Conservation (phyloP, 805 yeast genomes). For the Wickerhamiella sergipiensis region DNA sequence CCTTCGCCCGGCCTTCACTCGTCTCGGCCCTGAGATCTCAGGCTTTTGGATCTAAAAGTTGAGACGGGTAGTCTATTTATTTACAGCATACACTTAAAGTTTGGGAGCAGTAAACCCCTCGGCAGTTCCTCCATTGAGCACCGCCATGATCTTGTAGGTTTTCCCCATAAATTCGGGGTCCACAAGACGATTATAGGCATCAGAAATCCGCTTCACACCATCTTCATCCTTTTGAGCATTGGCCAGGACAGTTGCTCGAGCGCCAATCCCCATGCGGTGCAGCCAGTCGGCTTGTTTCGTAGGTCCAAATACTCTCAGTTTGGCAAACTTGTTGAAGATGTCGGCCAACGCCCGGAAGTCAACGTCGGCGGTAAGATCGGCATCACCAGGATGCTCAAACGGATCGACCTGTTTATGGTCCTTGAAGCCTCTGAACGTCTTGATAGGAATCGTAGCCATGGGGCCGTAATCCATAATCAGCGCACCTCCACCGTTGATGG, state of each 20-base stretch:
- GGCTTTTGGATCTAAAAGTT: too few relatives aligned
- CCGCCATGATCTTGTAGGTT: constrained; percentile 56
- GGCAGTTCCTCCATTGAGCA: constrained; percentile 15
- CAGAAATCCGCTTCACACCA: constrained; percentile 37
- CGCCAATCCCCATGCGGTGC: constrained; percentile 60
- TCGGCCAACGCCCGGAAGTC: constrained; percentile 50
- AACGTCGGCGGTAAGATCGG: constrained; percentile 73
- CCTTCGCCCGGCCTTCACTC: too few relatives aligned
- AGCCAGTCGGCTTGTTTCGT: constrained; percentile 70
- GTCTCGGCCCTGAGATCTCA: too few relatives aligned
- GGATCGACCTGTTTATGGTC: constrained; percentile 66
- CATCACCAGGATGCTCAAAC: constrained; percentile 59
- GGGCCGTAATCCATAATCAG: constrained; percentile 72
- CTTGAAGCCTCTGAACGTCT: constrained; percentile 59
- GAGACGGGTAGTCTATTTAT: background rate
- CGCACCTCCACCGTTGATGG: constrained; percentile 41
- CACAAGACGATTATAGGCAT: constrained; percentile 49
- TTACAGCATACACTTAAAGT: background rate
- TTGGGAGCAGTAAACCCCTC: constrained; percentile 10
- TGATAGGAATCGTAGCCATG: constrained; percentile 45
- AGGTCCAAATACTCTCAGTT: constrained; percentile 37
- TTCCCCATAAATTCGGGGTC: constrained; percentile 63
- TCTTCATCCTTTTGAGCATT: constrained; percentile 28
- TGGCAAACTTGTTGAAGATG: constrained; percentile 22
- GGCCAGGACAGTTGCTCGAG: constrained; percentile 39